Base-by-base conservation (phyloP, 192 early-diverging fungal species). In the Glomus cerebriforme region DNA sequence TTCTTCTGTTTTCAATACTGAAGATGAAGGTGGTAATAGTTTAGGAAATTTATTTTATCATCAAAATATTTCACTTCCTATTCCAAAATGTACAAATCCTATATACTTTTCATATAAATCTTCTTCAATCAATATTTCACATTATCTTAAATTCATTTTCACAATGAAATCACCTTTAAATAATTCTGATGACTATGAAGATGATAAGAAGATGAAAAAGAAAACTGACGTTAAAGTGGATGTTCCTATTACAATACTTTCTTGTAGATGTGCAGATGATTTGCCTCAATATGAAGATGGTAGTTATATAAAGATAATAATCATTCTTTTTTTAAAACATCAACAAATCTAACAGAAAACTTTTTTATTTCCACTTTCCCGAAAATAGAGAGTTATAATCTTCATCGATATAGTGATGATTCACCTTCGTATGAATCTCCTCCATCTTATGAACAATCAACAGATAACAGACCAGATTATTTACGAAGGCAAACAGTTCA, bases 211-310 rank as follows among this genome's bases (percentile, higher is more conserved):
- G 6, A 68, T 39, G 35, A 68, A 68, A 29, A 45, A 34, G 13
- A 45, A 54, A 54, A 2, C 9, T 31, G 45, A 54, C 12, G 12
- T 68, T 31, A 64, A 39, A 69, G 27, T 69, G 7, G 29, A 45
- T 17, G 13, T 58, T 10, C 39, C 71, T 19, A 31, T 73, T 34
- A 54, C 24, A 19, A 22, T 73, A 58, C 71, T 73, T 73, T 73
- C 71, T n/a, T 54, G 70, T 58, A 45, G n/a, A 58, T 73, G 45
- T 73, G 27, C 37, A 10, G 71, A 73, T 24, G 45, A 45, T 19
- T 54, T 73, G 58, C 71, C 70, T 19, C 39, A n/a, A 19, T 72
- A 72, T 29, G 39, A 49, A 19, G 71, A 31, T 26, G 45, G 9
- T 12, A 31, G n/a, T n/a, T 64, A 39, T 29, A 2, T 49, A 15